phyloP scores from a whole-genome alignment of 2,329 filamentous ascomycete genomes.

The Endothia cerciana region DNA sequence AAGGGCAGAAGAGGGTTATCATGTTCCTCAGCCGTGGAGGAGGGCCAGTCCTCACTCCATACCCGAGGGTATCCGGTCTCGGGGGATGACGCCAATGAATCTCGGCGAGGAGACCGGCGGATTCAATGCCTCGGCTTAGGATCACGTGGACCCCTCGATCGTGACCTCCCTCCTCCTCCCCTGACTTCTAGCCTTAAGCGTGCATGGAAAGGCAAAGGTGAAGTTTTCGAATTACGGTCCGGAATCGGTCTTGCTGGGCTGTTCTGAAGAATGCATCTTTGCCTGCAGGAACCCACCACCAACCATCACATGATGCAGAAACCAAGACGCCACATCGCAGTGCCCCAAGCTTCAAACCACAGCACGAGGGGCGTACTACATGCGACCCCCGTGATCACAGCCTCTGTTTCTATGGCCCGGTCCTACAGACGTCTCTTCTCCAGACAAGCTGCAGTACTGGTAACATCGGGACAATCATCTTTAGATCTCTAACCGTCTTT shows the following conservation, averaged over 20 bases:
- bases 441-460: neutral
- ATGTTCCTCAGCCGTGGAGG: neutral
- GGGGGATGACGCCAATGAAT: slow-evolving; percentile 21
- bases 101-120: neutral
- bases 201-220: neutral
- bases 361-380: neutral
- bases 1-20: neutral
- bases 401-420: too few relatives aligned
- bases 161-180: neutral
- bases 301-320: neutral
- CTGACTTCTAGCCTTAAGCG: neutral
- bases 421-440: neutral
- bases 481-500: neutral
- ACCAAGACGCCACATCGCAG: neutral
- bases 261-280: neutral
- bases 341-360: neutral
- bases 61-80: slow-evolving; percentile 15
- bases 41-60: neutral
- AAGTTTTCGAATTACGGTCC: neutral
- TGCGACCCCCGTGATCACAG: too few relatives aligned
- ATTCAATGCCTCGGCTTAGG: slow-evolving; percentile 9
- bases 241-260: too few relatives aligned
- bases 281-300: neutral
- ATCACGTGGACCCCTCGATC: slow-evolving; percentile 5
- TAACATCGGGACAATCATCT: neutral